Conservation (phyloP, 2,329 filamentous ascomycete species). For the Pseudocercospora fijiensis region DNA sequence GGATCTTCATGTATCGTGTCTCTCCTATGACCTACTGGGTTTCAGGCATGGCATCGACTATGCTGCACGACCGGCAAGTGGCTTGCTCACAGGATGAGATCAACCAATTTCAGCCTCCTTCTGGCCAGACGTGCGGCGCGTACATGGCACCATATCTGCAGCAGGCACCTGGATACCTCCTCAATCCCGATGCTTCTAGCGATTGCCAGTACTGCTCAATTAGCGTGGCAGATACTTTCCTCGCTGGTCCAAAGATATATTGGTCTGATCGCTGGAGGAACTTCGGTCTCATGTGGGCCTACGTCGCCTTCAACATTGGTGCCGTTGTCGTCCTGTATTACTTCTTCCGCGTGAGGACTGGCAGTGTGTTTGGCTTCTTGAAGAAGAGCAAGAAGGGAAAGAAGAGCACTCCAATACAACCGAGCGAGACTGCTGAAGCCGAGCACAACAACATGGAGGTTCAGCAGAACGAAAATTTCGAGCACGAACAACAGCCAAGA, state of each 20-base stretch:
- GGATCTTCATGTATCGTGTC: conserved; percentile 73
- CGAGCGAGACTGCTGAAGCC: conserved; percentile 1
- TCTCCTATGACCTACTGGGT: conserved; percentile 67
- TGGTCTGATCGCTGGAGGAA: conserved; percentile 63
- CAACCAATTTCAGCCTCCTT: conserved; percentile 43
- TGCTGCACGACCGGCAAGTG: conserved; percentile 49
- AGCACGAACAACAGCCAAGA: neutral
- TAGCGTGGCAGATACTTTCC: conserved; percentile 49
- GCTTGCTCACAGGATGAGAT: conserved; percentile 49
- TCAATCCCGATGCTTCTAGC: conserved; percentile 46
- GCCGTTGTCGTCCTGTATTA: conserved; percentile 63
- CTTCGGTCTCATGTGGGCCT: conserved; percentile 68
- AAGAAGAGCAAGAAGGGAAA: conserved; percentile 21
- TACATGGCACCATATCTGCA: conserved; percentile 49
- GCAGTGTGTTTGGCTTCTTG: conserved; percentile 24
- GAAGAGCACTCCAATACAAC: conserved; percentile 9
- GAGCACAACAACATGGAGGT: conserved; percentile 8
- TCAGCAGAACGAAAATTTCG: neutral
- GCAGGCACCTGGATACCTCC: conserved; percentile 43
- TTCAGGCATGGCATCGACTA: conserved; percentile 41
- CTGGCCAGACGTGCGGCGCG: conserved; percentile 43
- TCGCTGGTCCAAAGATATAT: conserved; percentile 44
- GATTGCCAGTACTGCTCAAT: conserved; percentile 54
- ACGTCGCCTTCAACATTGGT: conserved; percentile 62
- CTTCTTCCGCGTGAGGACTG: conserved; percentile 54